These are phyloP conservation scores for Rhynchospora breviuscula DNA, from an alignment of 176 grass and related monocot species.

Conservation along the genomic window DNA sequence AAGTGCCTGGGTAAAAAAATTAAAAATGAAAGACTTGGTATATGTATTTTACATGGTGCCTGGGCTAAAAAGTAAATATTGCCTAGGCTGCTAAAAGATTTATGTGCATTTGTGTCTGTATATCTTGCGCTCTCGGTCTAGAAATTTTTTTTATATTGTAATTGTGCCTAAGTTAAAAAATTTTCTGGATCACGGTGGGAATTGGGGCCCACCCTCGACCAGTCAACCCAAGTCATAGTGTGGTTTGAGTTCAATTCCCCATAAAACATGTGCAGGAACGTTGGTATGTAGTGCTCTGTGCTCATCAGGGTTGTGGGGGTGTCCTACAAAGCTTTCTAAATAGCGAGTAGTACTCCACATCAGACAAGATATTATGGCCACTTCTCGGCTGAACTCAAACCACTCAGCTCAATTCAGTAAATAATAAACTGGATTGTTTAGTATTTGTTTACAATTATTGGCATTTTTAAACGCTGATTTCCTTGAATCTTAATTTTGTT, in stretches of 20 bases:
- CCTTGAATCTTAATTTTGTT: no score
- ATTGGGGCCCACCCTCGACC: slow-evolving; percentile 58
- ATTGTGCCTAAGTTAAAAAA: no score
- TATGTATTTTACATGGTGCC: no score
- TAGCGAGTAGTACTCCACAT: slow-evolving; percentile 32
- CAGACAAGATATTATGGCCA: slow-evolving; percentile 53
- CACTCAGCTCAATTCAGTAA: slow-evolving; percentile 37
- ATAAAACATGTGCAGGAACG: slow-evolving; percentile 34
- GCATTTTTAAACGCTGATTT: no score
- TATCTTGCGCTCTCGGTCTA: no score
- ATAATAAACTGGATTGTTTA: slow-evolving; percentile 3
- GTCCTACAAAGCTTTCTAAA: slow-evolving; percentile 43
- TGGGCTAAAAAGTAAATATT: no score
- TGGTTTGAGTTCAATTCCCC: slow-evolving; percentile 45
- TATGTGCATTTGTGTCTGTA: no score
- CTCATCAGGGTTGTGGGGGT: slow-evolving; percentile 43
- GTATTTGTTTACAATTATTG: not conserved
- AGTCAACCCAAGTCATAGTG: slow-evolving; percentile 58
- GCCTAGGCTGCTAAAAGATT: no score
- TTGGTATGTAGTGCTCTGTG: slow-evolving; percentile 80
- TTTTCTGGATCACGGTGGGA: no score
- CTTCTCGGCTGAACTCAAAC: slow-evolving; percentile 61
- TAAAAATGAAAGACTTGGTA: no score
- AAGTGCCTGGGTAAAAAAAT: no score
- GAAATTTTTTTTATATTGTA: no score